Conservation (phyloP, 441 rosid genomes). For the Bocquillonia castaneifolia region DNA sequence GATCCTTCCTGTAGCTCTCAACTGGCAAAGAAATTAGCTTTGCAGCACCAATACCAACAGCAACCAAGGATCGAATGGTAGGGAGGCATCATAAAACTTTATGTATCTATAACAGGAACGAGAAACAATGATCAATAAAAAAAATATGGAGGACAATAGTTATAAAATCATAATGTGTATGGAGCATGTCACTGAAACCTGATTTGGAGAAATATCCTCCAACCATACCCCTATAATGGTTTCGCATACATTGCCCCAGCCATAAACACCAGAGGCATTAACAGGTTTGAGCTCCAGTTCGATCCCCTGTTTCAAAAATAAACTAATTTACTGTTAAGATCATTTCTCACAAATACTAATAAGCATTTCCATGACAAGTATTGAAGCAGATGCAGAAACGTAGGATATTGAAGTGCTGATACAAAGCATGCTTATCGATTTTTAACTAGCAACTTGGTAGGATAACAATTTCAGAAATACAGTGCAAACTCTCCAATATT, state of each 20-base stretch:
- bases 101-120: constrained; percentile 48
- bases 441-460: not conserved
- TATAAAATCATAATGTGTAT: constrained; percentile 12
- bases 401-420: not conserved
- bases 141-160: constrained; percentile 6
- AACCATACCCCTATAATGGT: too few relatives aligned
- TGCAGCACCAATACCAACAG: constrained; percentile 78
- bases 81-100: constrained; percentile 78
- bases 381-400: not conserved
- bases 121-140: constrained; percentile 21
- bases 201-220: too few relatives aligned
- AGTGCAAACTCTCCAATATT: not conserved
- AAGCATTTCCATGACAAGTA: constrained; percentile 3
- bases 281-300: constrained; percentile 90
- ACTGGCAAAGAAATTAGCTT: constrained; percentile 88
- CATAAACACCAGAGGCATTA: too few relatives aligned
- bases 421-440: not conserved
- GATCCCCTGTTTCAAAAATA: constrained; percentile 68
- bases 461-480: not conserved
- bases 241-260: too few relatives aligned
- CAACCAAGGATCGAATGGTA: constrained; percentile 67
- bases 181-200: constrained; percentile 6
- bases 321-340: constrained; percentile 23
- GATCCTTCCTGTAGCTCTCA: constrained; percentile 86
- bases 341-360: constrained; percentile 13